Base-by-base conservation (phyloP, 495 filamentous ascomycete species). In the Aspergillus sclerotioniger region DNA sequence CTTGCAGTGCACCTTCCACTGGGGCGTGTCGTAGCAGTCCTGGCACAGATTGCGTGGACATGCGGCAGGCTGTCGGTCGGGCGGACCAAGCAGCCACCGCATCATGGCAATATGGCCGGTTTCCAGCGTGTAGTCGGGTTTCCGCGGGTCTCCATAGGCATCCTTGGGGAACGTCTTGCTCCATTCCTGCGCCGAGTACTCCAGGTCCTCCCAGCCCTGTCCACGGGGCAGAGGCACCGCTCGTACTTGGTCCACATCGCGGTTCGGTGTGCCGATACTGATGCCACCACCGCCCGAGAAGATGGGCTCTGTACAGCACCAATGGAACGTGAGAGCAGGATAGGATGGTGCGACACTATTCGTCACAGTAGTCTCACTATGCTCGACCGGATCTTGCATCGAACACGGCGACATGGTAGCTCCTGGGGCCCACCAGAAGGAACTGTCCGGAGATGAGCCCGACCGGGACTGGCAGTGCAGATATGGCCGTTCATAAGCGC, bases 271-370 rank as follows among this genome's bases (percentile, higher is more conserved):
- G 12, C 80, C 70, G 37, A 84, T 82, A 50, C 80, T 82, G 59
- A 85, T 84, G 6, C 82, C 81, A 51, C 82, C 83, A n/a, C 83
- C 82, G 5, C 82, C 82, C 16, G 83, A 85, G 63, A 84, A 84
- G 41, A 82, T 79, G 3, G 83, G 83, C 53, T 84, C 81, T n/a
- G 81, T 77, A 56, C 83, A 86, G 68, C 83, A 86, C 83, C 83
- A 86, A 54, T 81, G 76, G 61, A 83, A 82, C 25, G 75, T 81
- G 51, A 83, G 66, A 41, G 70, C 71, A 16, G 82, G 81, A 51
- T 73, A 70, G 19, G 68, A 57, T 25, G 62, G 51, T 10, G 69
- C 54, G 25, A 66, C 66, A 12, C 58, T 61, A 29, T 74, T 72
- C 15, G 56, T 57, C 19, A 55, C 57, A 15, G 69, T 64, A 41